Conservation (phyloP, 192 early-diverging fungal genomes). For the Oehlia diaphana region DNA sequence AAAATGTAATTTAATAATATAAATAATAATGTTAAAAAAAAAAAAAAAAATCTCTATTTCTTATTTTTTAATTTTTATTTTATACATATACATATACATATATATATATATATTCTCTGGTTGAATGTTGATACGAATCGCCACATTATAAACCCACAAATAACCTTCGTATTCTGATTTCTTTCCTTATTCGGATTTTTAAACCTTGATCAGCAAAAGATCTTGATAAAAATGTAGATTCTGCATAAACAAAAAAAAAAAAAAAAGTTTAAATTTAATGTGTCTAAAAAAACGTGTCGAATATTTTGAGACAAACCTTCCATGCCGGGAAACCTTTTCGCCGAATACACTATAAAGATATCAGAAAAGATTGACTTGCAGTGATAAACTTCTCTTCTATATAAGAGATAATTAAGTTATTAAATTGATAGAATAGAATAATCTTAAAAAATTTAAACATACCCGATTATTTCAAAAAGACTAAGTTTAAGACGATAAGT, state of each 20-base stretch:
- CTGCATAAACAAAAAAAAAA: slow-evolving; percentile 31
- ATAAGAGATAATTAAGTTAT: slow-evolving; percentile 1
- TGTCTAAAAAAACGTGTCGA: not conserved
- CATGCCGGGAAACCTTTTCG: slow-evolving; percentile 97
- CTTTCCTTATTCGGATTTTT: slow-evolving; percentile 93
- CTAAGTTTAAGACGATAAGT: slow-evolving; percentile 82
- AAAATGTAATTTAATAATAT: not conserved
- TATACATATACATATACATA: too few relatives aligned
- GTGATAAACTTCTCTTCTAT: slow-evolving; percentile 78
- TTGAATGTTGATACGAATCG: not conserved
- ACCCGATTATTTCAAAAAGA: slow-evolving; percentile 89
- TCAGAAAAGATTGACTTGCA: slow-evolving; percentile 86
- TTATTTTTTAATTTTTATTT: too few relatives aligned
- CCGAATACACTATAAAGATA: slow-evolving; percentile 86
- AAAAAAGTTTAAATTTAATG: not conserved
- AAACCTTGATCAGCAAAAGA: slow-evolving; percentile 96
- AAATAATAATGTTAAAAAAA: not conserved
- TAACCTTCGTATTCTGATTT: slow-evolving; percentile 56
- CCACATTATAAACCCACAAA: slow-evolving; percentile 5
- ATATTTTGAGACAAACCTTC: slow-evolving; percentile 48
- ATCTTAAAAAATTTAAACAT: slow-evolving; percentile 29
- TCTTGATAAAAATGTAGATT: slow-evolving; percentile 85
- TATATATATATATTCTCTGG: too few relatives aligned
- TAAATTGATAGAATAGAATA: not conserved
- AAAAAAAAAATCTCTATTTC: not conserved